Percentiles rank a stretch among this genome's conserved stretches.
These are phyloP conservation scores for Aspergillus coremiiformis DNA, from an alignment of 495 filamentous ascomycete species.

Conservation along the genomic window DNA sequence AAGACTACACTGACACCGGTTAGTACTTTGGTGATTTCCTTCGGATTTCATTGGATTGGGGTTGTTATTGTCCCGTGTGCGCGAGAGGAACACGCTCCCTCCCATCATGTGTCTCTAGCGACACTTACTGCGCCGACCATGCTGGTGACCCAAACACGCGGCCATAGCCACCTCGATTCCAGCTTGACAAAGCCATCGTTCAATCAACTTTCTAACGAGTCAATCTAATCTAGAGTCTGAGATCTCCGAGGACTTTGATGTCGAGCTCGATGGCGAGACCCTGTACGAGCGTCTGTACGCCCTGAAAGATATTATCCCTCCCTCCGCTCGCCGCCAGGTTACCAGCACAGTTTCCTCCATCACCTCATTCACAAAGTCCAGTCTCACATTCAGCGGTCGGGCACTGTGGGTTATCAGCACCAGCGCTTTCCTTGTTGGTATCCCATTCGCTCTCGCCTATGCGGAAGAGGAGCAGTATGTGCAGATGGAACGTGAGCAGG, in stretches of 20 bases:
- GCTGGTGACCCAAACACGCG: not conserved
- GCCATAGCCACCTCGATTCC: not conserved
- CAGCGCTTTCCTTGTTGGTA: conserved; percentile 77
- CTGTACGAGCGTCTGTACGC: conserved; percentile 75
- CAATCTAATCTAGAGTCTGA: conserved; percentile 41
- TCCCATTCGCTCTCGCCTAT: conserved; percentile 87
- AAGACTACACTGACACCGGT: conserved; percentile 88
- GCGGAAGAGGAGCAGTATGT: conserved; percentile 91
- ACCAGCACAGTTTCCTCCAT: conserved; percentile 48
- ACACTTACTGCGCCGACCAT: conserved; percentile 1
- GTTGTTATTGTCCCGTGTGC: not conserved
- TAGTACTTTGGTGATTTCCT: conserved; percentile 20
- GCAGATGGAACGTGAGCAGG: conserved; percentile 95
- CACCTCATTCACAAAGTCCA: conserved; percentile 52
- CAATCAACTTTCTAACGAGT: conserved; percentile 14
- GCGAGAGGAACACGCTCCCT: not conserved
- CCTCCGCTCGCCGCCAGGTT: conserved; percentile 67
- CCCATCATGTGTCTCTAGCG: not conserved
- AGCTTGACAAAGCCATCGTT: not conserved
- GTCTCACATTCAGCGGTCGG: conserved; percentile 66
- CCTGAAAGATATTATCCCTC: conserved; percentile 86
- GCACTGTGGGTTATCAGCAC: conserved; percentile 82
- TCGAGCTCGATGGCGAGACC: conserved; percentile 46
- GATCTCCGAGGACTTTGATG: conserved; percentile 44
- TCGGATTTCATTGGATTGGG: not conserved